These are phyloP conservation scores for Saturnispora kantuleensis DNA, from an alignment of 805 yeast genomes.

Conservation along the genomic window DNA sequence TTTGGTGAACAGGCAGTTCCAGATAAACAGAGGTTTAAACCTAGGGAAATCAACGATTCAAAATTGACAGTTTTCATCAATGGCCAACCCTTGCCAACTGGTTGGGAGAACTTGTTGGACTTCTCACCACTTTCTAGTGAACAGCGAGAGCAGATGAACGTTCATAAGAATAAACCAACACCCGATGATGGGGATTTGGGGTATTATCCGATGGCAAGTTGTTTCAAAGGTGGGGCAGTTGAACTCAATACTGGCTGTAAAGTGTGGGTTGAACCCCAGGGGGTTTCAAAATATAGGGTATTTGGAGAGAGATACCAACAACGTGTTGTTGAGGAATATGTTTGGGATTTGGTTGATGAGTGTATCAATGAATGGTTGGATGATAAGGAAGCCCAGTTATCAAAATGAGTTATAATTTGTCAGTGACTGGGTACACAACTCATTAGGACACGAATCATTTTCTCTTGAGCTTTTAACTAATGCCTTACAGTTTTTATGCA, in stretches of 20 bases:
- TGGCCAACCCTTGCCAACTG: conserved; percentile 52
- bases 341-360: conserved; percentile 81
- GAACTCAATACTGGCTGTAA: conserved; percentile 60
- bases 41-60: conserved; percentile 47
- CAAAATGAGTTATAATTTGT: not conserved
- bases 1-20: conserved; percentile 59
- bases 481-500: conserved; percentile 40
- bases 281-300: conserved; percentile 32
- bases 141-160: conserved; percentile 20
- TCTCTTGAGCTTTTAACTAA: conserved; percentile 29
- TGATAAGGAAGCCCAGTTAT: conserved; percentile 12
- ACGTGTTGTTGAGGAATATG: conserved; percentile 67
- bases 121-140: conserved; percentile 74
- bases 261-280: conserved; percentile 36
- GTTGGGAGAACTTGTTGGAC: conserved; percentile 56
- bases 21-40: conserved; percentile 36
- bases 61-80: conserved; percentile 64
- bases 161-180: conserved; percentile 14
- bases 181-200: conserved; percentile 82
- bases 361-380: conserved; percentile 54
- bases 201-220: conserved; percentile 84
- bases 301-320: conserved; percentile 56
- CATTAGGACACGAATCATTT: conserved; percentile 24
- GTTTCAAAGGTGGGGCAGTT: conserved; percentile 70
- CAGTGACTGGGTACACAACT: not conserved